Conservation (phyloP, 768 basidiomycete genomes). For the Phaeotremella skinneri region DNA sequence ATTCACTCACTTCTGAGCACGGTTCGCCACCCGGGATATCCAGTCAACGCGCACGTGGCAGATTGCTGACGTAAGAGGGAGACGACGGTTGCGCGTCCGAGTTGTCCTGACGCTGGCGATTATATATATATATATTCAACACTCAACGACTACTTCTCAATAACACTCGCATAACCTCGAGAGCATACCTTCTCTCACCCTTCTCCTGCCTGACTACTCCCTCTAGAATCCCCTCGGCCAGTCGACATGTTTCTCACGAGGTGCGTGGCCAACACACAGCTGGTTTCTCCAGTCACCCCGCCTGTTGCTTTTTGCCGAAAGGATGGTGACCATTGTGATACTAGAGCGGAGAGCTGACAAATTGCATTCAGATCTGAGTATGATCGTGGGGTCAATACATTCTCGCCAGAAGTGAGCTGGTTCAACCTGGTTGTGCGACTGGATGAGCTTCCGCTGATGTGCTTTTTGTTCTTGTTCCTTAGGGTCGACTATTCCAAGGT, state of each 20-base stretch:
- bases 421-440: background rate
- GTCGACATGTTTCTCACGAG: slow-evolving; percentile 45
- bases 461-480: background rate
- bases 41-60: background rate
- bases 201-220: background rate
- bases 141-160: background rate
- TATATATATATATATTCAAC: background rate
- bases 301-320: background rate
- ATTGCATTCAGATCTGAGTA: slow-evolving; percentile 46
- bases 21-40: background rate
- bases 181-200: background rate
- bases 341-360: no score
- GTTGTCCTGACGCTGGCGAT: slow-evolving; percentile 1
- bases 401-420: slow-evolving; percentile 69
- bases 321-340: background rate
- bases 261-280: slow-evolving; percentile 18
- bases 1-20: background rate
- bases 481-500: slow-evolving; percentile 99
- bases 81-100: background rate
- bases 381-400: slow-evolving; percentile 97
- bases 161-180: background rate
- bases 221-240: background rate
- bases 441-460: slow-evolving; percentile 9
- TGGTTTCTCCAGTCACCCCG: background rate
- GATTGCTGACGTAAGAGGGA: slow-evolving; percentile 1